These are phyloP conservation scores for Geum urbanum DNA, from an alignment of 306 rosid genomes.

Conservation along the genomic window DNA sequence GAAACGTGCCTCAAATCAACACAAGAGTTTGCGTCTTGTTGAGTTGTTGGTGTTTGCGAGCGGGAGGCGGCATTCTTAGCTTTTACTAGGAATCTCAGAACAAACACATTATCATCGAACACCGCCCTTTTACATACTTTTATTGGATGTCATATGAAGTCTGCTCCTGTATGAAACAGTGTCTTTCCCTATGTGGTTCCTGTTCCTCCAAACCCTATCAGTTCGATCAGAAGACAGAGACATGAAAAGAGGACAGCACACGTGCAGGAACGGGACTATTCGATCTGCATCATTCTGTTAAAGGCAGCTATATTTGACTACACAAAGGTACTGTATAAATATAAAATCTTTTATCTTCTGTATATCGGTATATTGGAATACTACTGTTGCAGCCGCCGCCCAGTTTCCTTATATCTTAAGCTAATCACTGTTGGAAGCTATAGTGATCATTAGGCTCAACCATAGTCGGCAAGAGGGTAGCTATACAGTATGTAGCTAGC, in stretches of 20 bases:
- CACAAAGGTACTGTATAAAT: background rate
- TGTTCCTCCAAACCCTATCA: conserved; percentile 19
- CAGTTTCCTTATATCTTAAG: background rate
- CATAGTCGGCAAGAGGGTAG: background rate
- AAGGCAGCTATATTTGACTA: conserved; percentile 30
- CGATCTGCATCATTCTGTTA: conserved; percentile 10
- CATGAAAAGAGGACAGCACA: background rate
- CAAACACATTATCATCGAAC: background rate
- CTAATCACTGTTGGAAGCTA: background rate
- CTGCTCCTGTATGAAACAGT: conserved; percentile 4
- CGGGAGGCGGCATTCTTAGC: conserved; percentile 32
- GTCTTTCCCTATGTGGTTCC: conserved; percentile 22
- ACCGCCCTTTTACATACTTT: background rate
- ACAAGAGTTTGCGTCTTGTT: background rate
- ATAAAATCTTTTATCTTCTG: background rate
- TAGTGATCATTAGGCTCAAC: background rate
- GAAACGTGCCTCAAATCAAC: conserved; percentile 65
- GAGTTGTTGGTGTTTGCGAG: conserved; percentile 10
- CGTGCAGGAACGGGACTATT: background rate
- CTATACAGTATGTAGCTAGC: no score
- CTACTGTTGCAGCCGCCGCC: background rate
- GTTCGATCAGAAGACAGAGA: background rate
- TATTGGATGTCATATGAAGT: conserved; percentile 17
- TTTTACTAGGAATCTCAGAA: conserved; percentile 29
- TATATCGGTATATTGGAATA: background rate